These are phyloP conservation scores for Penicillium coprophilum DNA, from an alignment of 495 filamentous ascomycete species.

Conservation along the genomic window DNA sequence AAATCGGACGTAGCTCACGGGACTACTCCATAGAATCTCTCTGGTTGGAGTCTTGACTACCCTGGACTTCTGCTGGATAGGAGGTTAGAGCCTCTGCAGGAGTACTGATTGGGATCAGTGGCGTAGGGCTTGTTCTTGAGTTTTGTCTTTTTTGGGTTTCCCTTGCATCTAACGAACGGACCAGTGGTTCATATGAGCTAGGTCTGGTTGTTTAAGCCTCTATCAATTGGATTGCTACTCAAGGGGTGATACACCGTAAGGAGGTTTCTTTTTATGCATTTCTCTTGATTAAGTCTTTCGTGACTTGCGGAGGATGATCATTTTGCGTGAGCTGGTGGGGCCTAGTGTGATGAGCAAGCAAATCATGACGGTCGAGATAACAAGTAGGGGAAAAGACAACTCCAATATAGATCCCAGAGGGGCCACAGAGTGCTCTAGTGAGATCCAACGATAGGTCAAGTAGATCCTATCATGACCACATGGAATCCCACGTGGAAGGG, in stretches of 20 bases:
- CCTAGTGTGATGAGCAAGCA: not conserved
- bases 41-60: not conserved
- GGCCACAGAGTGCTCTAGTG: not conserved
- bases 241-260: constrained; percentile 21
- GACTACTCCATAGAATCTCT: too few relatives aligned
- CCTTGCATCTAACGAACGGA: constrained; percentile 28
- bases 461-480: constrained; percentile 10
- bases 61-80: not conserved
- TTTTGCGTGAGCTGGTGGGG: not conserved
- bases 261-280: constrained; percentile 11
- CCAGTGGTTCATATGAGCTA: constrained; percentile 23
- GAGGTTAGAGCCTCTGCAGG: constrained; percentile 2
- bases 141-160: constrained; percentile 1
- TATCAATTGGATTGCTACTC: not conserved
- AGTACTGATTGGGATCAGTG: constrained; percentile 4
- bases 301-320: not conserved
- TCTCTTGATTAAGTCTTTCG: not conserved
- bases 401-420: too few relatives aligned
- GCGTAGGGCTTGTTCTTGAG: not conserved
- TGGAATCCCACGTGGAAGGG: constrained; percentile 18
- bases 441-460: not conserved
- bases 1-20: not conserved
- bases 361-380: not conserved
- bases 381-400: not conserved
- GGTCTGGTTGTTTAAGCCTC: not conserved